These are phyloP conservation scores for Bruguiera gymnorhiza DNA, from an alignment of 345 rosid species.

Conservation along the genomic window DNA sequence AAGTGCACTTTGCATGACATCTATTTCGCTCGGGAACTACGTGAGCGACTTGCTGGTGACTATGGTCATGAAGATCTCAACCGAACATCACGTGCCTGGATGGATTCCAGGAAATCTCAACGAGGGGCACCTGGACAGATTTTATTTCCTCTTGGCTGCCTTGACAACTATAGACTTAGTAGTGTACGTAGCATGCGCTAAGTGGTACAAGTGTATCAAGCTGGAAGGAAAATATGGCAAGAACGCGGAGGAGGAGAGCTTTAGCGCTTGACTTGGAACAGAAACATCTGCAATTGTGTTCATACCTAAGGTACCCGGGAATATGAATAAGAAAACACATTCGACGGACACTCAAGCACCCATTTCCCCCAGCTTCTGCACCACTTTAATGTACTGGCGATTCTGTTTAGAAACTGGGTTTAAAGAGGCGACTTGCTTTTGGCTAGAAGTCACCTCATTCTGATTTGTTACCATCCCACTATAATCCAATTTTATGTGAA, in stretches of 20 bases:
- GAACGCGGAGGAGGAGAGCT: slow-evolving; percentile 9
- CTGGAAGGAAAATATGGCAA: slow-evolving; percentile 53
- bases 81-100: slow-evolving; percentile 83
- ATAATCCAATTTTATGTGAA: slow-evolving; percentile 12
- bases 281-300: slow-evolving; percentile 6
- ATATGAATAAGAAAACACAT: slow-evolving; percentile 26
- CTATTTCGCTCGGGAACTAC: slow-evolving; percentile 95
- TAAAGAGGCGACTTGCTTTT: slow-evolving; percentile 12
- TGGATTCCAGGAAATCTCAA: slow-evolving; percentile 97
- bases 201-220: slow-evolving; percentile 76
- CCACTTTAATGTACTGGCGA: slow-evolving; percentile 7
- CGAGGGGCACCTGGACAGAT: slow-evolving; percentile 92
- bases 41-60: slow-evolving; percentile 93
- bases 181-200: slow-evolving; percentile 70
- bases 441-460: slow-evolving; percentile 18
- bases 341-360: slow-evolving; percentile 4
- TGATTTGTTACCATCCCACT: slow-evolving; percentile 18
- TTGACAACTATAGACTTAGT: slow-evolving; percentile 62
- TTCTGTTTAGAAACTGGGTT: slow-evolving; percentile 7
- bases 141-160: slow-evolving; percentile 84
- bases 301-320: slow-evolving; percentile 15
- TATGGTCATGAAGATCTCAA: slow-evolving; percentile 90
- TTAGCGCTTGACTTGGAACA: background rate
- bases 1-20: slow-evolving; percentile 93
- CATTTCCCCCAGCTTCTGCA: slow-evolving; percentile 8